phyloP scores from a whole-genome alignment of 2,329 filamentous ascomycete species.

The Exserohilum rostratum region DNA sequence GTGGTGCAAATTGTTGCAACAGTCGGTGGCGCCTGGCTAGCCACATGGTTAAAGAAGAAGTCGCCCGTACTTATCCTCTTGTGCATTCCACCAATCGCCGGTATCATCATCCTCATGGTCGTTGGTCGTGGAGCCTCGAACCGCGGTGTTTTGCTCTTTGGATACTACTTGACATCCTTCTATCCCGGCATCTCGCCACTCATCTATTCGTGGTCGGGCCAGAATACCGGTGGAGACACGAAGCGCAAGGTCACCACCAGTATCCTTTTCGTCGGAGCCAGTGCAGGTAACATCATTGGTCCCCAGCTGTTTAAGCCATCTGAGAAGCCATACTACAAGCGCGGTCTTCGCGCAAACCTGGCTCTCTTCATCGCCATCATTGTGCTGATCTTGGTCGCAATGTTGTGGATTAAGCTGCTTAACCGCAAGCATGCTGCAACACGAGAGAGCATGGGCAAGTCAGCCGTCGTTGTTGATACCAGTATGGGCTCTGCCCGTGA shows the following conservation, averaged over 20 bases:
- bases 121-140: constrained; percentile 55
- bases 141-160: constrained; percentile 59
- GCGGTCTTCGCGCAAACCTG: constrained; percentile 66
- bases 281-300: constrained; percentile 69
- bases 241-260: constrained; percentile 72
- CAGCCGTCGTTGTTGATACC: constrained; percentile 62
- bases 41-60: constrained; percentile 62
- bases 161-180: constrained; percentile 66
- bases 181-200: constrained; percentile 67
- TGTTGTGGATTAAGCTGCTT: constrained; percentile 58
- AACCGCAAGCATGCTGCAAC: constrained; percentile 62
- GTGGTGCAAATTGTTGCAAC: constrained; percentile 66
- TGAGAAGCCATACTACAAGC: constrained; percentile 63
- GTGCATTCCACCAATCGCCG: constrained; percentile 63
- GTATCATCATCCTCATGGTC: constrained; percentile 61
- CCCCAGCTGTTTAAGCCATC: constrained; percentile 68
- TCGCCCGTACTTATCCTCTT: constrained; percentile 60
- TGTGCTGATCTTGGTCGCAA: constrained; percentile 54
- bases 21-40: constrained; percentile 62
- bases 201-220: constrained; percentile 66
- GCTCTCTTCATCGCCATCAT: constrained; percentile 67
- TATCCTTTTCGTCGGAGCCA: constrained; percentile 69
- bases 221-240: constrained; percentile 71
- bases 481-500: constrained; percentile 62
- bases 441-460: constrained; percentile 65